These are phyloP conservation scores for Escovopsis weberi DNA, from an alignment of 2,329 filamentous ascomycete genomes.

Conservation along the genomic window DNA sequence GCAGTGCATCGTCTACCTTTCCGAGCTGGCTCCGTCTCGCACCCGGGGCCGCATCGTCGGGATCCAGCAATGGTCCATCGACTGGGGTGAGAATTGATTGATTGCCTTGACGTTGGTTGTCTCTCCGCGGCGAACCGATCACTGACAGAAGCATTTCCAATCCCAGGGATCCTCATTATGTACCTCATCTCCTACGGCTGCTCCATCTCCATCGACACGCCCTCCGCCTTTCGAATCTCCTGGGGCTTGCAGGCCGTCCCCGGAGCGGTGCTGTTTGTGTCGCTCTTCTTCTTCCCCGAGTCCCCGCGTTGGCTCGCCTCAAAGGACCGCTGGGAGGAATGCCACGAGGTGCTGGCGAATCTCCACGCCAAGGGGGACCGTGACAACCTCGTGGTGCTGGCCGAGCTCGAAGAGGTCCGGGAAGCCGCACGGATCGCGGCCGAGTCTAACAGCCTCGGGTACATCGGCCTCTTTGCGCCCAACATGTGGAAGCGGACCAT, in stretches of 20 bases:
- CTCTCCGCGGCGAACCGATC: constrained; percentile 8
- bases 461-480: constrained; percentile 30
- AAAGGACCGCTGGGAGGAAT: constrained; percentile 53
- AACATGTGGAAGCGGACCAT: constrained; percentile 35
- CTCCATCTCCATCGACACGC: constrained; percentile 11
- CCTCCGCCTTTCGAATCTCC: constrained; percentile 26
- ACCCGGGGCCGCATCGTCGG: constrained; percentile 26
- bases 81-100: background rate
- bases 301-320: constrained; percentile 58
- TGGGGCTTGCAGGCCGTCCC: constrained; percentile 48
- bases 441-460: constrained; percentile 23
- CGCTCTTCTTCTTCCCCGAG: constrained; percentile 46
- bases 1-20: constrained; percentile 2
- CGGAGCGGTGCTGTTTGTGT: constrained; percentile 35
- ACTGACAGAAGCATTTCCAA: too few relatives aligned
- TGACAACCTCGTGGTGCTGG: constrained; percentile 44
- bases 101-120: constrained; percentile 9
- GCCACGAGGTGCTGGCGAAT: constrained; percentile 39
- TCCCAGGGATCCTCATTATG: constrained; percentile 9
- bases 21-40: background rate
- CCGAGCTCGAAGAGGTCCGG: constrained; percentile 40
- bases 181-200: constrained; percentile 17
- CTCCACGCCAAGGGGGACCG: constrained; percentile 43
- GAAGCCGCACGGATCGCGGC: constrained; percentile 24
- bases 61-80: constrained; percentile 11